phyloP scores from a whole-genome alignment of 1,139 yeast species.

The Saccharomyces pastorianus region DNA sequence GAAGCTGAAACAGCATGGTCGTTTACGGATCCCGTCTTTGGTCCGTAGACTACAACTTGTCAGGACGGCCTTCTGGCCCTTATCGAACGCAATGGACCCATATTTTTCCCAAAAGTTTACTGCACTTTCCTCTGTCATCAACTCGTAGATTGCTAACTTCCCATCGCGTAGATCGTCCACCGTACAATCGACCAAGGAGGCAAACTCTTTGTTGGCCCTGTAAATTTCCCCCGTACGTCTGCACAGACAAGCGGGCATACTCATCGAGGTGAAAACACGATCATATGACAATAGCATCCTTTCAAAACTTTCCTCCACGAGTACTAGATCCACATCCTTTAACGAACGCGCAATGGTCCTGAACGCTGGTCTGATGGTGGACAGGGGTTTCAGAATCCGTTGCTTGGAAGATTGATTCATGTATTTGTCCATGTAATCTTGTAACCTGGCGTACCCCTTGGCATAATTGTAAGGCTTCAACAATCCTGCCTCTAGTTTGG shows the following conservation, averaged over 20 bases:
- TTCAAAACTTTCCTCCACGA: constrained; percentile 92
- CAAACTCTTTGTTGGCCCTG: constrained; percentile 93
- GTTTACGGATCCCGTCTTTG: constrained; percentile 70
- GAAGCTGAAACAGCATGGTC: constrained; percentile 89
- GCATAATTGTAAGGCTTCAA: constrained; percentile 92
- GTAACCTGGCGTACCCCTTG: constrained; percentile 83
- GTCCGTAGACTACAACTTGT: constrained; percentile 86
- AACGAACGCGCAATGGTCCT: constrained; percentile 86
- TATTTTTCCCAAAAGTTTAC: constrained; percentile 97
- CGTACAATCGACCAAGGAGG: constrained; percentile 84
- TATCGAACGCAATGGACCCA: constrained; percentile 92
- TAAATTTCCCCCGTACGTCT: constrained; percentile 94
- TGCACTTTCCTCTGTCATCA: constrained; percentile 94
- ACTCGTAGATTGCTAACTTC: constrained; percentile 81
- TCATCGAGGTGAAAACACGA: constrained; percentile 93
- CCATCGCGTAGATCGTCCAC: constrained; percentile 93
- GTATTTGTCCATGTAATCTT: constrained; percentile 85
- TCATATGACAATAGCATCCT: constrained; percentile 90
- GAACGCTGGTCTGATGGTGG: constrained; percentile 87
- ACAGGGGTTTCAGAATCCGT: constrained; percentile 76
- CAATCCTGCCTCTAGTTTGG: constrained; percentile 92
- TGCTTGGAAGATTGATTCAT: constrained; percentile 82
- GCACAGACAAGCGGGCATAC: constrained; percentile 97
- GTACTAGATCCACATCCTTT: constrained; percentile 82
- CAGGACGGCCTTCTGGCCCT: constrained; percentile 89